Evolutionary conservation across 2,329 filamentous ascomycete species (phyloP), one percentile per base, ranked within the genome.

Genomic region (Colletotrichum lupini): DNA sequence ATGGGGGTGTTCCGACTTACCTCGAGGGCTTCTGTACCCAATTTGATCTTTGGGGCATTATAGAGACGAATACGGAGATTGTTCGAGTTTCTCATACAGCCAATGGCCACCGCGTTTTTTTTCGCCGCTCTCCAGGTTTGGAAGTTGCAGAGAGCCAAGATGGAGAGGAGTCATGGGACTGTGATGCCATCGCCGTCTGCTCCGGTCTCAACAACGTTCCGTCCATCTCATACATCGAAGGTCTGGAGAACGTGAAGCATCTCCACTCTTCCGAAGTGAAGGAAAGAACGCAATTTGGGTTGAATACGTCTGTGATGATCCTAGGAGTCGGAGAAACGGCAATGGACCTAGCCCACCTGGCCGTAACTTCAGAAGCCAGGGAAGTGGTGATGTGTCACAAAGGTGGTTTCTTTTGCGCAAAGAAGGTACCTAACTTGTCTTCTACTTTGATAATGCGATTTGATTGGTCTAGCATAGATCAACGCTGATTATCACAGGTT

Each of bases 161-260:
- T 7, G 22, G 46, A 11, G 22, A 16, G 9, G 11, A 52, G 14
- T 62, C 46, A 37, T 83, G 82, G 81, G 64, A 77, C 3, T 87
- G 85, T 60, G 85, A 87, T 76, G 85, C 84, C 4, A 79, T 87
- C 9, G 85, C 85, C 16, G 72, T 87, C 1, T 87, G 85, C 75
- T 83, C 83, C 0, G 86, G 85, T 0, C 77, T 87, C 26, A 83
- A 87, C 65, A 82, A 83, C n/a, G 76, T 77, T 11, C 85, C 85
- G 4, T 78, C 79, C 26, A 81, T 85, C 4, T 83, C 85, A 0
- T 9, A 77, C 2, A 80, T 87, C 35, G 58, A 79, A 7, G 86
- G 86, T 0, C 78, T 86, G 16, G 80, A 83, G 1, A 76, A 75
- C 19, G 78, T 86, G 0, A 78, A 81, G 0, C 69, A 69, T 1